These are phyloP conservation scores for Saprolegnia diclina DNA, from an alignment of 352 stramenopile species.

Conservation along the genomic window DNA sequence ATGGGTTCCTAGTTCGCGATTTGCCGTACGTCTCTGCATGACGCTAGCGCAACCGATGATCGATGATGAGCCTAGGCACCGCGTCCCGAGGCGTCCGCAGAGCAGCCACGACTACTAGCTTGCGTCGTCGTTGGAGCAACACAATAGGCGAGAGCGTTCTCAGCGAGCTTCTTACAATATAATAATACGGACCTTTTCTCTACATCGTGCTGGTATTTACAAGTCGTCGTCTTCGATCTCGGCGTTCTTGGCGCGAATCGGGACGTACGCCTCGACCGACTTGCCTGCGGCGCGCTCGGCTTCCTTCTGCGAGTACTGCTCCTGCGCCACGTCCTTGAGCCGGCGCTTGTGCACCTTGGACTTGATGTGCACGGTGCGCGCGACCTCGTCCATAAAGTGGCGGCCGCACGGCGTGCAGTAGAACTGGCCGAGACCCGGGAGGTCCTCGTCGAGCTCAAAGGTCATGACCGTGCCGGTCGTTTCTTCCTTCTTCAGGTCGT, in stretches of 20 bases:
- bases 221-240: slow-evolving; percentile 57
- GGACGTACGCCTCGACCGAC: slow-evolving; percentile 63
- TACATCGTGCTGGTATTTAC: slow-evolving; percentile 31
- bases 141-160: no score
- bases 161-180: not conserved
- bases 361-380: slow-evolving; percentile 68
- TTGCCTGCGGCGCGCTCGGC: slow-evolving; percentile 67
- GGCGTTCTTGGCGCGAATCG: slow-evolving; percentile 39
- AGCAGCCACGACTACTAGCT: no score
- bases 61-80: not conserved
- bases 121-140: no score
- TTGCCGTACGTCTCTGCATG: not conserved
- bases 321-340: slow-evolving; percentile 84
- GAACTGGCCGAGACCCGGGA: slow-evolving; percentile 78
- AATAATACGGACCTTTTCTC: not conserved
- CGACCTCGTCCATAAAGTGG: slow-evolving; percentile 81
- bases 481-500: slow-evolving; percentile 68
- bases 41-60: no score
- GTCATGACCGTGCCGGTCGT: slow-evolving; percentile 46
- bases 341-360: slow-evolving; percentile 85
- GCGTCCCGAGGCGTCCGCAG: not conserved
- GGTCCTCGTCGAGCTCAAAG: slow-evolving; percentile 79
- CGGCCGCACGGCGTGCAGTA: slow-evolving; percentile 83
- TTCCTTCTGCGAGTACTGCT: slow-evolving; percentile 86
- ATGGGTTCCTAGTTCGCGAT: not conserved